Conservation (phyloP, 106 monocot genomes). For the Narthecium ossifragum region DNA sequence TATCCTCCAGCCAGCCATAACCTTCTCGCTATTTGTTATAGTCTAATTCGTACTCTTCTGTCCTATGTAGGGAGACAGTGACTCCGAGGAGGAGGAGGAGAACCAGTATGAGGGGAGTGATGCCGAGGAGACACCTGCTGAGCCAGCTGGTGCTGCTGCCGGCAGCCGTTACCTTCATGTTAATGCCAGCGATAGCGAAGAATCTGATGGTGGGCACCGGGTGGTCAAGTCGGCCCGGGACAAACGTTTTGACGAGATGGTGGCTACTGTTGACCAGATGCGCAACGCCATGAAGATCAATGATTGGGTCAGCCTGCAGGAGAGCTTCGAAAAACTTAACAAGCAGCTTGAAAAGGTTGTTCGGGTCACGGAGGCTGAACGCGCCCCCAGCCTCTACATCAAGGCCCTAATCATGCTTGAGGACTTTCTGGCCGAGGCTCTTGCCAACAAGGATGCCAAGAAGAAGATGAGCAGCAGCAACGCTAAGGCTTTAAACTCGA, state of each 20-base stretch:
- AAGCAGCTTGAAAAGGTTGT: conserved; percentile 91
- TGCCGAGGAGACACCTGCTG: conserved; percentile 5
- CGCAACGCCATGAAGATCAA: conserved; percentile 90
- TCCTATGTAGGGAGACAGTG: conserved; percentile 66
- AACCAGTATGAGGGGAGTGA: conserved; percentile 32
- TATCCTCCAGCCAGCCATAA: no score
- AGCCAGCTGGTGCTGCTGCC: conserved; percentile 3
- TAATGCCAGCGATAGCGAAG: conserved; percentile 59
- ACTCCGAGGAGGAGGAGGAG: conserved; percentile 49
- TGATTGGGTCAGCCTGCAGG: conserved; percentile 87
- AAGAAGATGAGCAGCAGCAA: conserved; percentile 98
- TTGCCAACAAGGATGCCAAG: conserved; percentile 90
- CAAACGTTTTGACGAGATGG: conserved; percentile 79
- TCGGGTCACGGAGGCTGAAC: conserved; percentile 60
- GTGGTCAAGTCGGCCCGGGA: conserved; percentile 69
- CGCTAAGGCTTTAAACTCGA: conserved; percentile 84
- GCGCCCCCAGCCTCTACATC: conserved; percentile 55
- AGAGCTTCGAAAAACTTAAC: conserved; percentile 89
- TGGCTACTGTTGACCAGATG: conserved; percentile 75
- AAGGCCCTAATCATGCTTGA: conserved; percentile 88
- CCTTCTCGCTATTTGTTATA: no score
- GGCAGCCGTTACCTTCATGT: conserved; percentile 27
- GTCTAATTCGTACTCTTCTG: no score
- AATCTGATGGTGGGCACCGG: conserved; percentile 48
- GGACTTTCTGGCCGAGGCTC: conserved; percentile 65